Percentiles rank a stretch among this genome's conserved stretches.
These are phyloP conservation scores for Fusarium pseudograminearum DNA, from an alignment of 2,329 filamentous ascomycete genomes.

Conservation along the genomic window DNA sequence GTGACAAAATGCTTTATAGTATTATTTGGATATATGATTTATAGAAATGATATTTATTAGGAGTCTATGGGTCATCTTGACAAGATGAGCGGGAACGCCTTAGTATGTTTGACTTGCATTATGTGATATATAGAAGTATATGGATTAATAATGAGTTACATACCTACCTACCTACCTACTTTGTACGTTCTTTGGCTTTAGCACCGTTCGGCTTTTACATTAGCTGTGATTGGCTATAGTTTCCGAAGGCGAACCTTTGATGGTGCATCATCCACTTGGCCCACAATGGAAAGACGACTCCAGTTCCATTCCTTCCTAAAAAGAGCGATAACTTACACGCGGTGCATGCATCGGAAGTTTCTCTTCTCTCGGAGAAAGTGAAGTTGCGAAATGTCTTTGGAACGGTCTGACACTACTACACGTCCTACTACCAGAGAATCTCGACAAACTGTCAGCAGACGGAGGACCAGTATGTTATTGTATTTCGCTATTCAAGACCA, in stretches of 20 bases:
- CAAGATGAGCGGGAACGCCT: background rate
- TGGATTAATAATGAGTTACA: background rate
- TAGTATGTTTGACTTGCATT: too few relatives aligned
- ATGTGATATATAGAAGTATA: too few relatives aligned
- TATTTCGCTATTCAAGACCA: background rate
- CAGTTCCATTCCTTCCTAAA: background rate
- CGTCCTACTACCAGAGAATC: background rate
- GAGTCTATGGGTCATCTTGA: background rate
- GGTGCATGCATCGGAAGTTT: conserved; percentile 13
- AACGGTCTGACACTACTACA: conserved; percentile 6
- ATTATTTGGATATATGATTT: background rate
- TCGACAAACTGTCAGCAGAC: background rate
- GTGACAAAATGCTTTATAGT: background rate
- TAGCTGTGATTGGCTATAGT: background rate
- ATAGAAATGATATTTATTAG: background rate
- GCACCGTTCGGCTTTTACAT: background rate
- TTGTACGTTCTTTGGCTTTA: background rate
- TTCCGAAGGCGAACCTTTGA: background rate
- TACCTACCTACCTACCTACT: too few relatives aligned
- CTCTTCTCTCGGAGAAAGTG: background rate
- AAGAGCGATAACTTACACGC: conserved; percentile 1
- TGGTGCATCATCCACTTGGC: background rate
- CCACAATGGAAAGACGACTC: background rate
- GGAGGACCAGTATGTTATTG: conserved; percentile 33
- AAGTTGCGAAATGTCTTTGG: conserved; percentile 20